Percentiles rank a stretch among this genome's conserved stretches.
These are phyloP conservation scores for Sphaerobolus stellatus DNA, from an alignment of 1,284 basidiomycete species.

Conservation along the genomic window DNA sequence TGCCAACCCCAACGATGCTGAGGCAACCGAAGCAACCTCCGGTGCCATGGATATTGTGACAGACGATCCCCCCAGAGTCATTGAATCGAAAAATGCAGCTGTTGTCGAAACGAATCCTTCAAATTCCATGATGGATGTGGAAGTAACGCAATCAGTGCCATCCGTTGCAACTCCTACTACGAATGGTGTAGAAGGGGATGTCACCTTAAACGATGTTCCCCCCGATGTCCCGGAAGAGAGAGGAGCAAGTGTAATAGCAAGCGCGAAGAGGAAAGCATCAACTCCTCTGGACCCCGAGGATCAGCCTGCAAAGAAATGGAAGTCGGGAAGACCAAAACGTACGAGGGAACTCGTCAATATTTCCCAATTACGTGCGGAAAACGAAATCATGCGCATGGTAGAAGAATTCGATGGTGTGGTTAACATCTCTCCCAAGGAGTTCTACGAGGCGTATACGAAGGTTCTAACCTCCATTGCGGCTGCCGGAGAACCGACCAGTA, in stretches of 20 bases:
- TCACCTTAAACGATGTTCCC: not conserved
- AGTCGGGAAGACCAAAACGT: constrained; percentile 21
- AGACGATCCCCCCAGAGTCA: too few species aligned
- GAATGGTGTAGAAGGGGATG: not conserved
- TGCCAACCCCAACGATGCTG: too few species aligned
- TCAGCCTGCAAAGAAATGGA: constrained; percentile 24
- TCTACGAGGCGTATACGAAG: constrained; percentile 61
- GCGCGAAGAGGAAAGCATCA: too few species aligned
- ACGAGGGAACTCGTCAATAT: constrained; percentile 55
- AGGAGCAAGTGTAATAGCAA: too few species aligned
- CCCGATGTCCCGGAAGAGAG: not conserved
- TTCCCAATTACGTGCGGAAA: constrained; percentile 72
- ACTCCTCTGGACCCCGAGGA: too few species aligned
- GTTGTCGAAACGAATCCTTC: too few species aligned
- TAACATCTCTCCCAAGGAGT: constrained; percentile 63
- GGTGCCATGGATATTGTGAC: too few species aligned
- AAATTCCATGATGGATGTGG: too few species aligned
- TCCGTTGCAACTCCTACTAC: too few species aligned
- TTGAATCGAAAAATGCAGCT: too few species aligned
- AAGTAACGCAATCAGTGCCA: too few species aligned
- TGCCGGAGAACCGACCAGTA: constrained; percentile 64
- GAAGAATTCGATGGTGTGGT: constrained; percentile 61
- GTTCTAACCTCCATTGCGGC: constrained; percentile 54
- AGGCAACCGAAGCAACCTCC: too few species aligned
- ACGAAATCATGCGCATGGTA: constrained; percentile 66